These are phyloP conservation scores for Zasmidium citrigriseum DNA, from an alignment of 2,329 filamentous ascomycete species.

Conservation along the genomic window DNA sequence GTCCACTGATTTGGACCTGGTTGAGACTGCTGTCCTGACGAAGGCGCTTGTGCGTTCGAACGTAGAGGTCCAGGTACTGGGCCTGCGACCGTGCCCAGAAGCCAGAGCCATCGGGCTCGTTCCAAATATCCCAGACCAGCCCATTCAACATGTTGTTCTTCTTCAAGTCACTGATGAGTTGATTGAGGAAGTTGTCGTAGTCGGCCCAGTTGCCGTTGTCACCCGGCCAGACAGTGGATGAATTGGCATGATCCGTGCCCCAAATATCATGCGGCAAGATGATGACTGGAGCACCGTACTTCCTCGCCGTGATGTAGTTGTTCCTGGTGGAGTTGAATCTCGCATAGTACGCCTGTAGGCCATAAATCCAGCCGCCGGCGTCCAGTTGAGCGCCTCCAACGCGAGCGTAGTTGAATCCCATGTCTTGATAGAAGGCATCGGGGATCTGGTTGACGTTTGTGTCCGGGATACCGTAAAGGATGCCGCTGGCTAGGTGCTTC, in stretches of 20 bases:
- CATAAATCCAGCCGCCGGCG: constrained; percentile 43
- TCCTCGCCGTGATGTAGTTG: constrained; percentile 48
- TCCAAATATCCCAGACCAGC: constrained; percentile 55
- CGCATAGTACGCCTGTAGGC: constrained; percentile 29
- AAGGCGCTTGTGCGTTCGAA: constrained; percentile 41
- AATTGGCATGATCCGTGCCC: constrained; percentile 35
- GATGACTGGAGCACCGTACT: constrained; percentile 28
- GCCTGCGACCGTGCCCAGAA: constrained; percentile 42
- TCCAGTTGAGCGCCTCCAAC: constrained; percentile 46
- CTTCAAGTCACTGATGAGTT: constrained; percentile 41
- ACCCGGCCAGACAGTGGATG: constrained; percentile 47
- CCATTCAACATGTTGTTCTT: constrained; percentile 39
- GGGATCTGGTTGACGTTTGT: constrained; percentile 40
- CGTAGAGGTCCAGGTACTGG: constrained; percentile 47
- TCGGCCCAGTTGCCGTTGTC: constrained; percentile 52
- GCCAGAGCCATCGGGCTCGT: constrained; percentile 49
- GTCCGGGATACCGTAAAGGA: constrained; percentile 44
- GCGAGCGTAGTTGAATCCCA: constrained; percentile 44
- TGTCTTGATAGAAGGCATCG: constrained; percentile 41
- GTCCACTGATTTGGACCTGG: constrained; percentile 39
- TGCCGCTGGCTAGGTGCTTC: constrained; percentile 42
- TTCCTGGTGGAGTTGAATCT: constrained; percentile 48
- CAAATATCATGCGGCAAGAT: constrained; percentile 29
- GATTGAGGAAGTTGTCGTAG: constrained; percentile 47
- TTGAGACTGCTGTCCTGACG: constrained; percentile 29